Base-by-base conservation (phyloP, 2,329 filamentous ascomycete species). In the Apiospora sp. region DNA sequence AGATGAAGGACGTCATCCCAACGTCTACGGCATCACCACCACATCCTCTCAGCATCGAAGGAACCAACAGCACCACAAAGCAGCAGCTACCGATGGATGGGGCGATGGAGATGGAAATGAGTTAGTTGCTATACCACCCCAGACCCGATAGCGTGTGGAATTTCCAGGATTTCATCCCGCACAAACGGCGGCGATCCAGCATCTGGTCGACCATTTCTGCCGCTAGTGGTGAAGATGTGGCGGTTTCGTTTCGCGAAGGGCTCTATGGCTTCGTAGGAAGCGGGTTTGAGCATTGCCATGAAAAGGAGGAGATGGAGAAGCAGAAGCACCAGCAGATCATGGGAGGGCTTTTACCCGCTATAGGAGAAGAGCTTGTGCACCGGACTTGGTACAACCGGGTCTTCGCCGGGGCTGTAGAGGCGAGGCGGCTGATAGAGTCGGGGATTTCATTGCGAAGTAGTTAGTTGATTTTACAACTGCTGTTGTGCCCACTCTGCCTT, bases 91-190 rank as follows among this genome's bases (percentile, higher is more conserved):
- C 67, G 48, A 58, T 43, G 68, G 68, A 58, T 41, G 46, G 48
- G 68, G 54, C 43, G 22, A 70, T 13, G 46, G 68, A 70, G 27
- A 58, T 54, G 68, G 48, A 70, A 43, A 37, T 70, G 37, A 43
- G 68, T 70, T 54, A 58, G 68, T 41, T 51, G 68, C 68, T 58
- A 51, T 70, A 70, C 49, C 48, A 34, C 46, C 68, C 68, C 10
- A 48, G 48, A 58, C 24, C 68, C 46, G 68, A 70, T 13, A 70
- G 41, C 24, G 37, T 70, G 30, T 70, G 68, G 68, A 70, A 43
- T 24, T 70, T 70, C 34, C 68, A 54, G 22, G 46, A 51, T 48
- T 51, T 70, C 27, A 12, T 54, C 22, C n/a, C 68, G 24, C 34
- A 41, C 48, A 51, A 30, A 41, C 24, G n/a, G 44, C 67, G 41